phyloP scores from a whole-genome alignment of 768 basidiomycete species.

The Naganishia vishniacii region DNA sequence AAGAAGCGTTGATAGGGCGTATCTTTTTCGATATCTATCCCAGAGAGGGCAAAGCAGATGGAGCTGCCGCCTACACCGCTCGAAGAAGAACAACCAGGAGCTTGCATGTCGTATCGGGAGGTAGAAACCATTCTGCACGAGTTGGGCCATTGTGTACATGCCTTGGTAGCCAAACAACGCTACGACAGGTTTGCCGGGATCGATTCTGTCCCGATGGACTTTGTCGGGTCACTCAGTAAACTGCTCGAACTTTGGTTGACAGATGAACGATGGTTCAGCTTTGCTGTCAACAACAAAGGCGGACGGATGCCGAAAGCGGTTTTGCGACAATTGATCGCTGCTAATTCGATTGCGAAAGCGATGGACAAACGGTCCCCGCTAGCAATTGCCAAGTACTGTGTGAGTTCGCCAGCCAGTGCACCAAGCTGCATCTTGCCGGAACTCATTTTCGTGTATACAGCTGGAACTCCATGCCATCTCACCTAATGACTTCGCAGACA shows the following conservation, averaged over 20 bases:
- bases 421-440: neutral
- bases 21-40: slow-evolving; percentile 12
- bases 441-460: too few relatives aligned
- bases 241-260: slow-evolving; percentile 12
- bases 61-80: neutral
- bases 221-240: slow-evolving; percentile 1
- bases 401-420: neutral
- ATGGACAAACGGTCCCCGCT: neutral
- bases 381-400: neutral
- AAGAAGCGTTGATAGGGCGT: neutral
- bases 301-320: neutral
- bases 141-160: slow-evolving; percentile 15
- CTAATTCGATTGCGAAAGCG: neutral
- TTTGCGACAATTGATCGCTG: neutral
- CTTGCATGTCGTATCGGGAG: slow-evolving; percentile 18
- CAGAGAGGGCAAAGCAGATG: slow-evolving; percentile 1
- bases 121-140: slow-evolving; percentile 14
- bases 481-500: neutral
- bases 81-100: neutral
- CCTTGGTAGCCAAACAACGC: neutral
- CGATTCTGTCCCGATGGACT: neutral
- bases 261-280: neutral
- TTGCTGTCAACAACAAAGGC: neutral
- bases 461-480: neutral
- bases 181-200: slow-evolving; percentile 12